phyloP scores from a whole-genome alignment of 2,329 filamentous ascomycete species.

The Biscogniauxia marginata region DNA sequence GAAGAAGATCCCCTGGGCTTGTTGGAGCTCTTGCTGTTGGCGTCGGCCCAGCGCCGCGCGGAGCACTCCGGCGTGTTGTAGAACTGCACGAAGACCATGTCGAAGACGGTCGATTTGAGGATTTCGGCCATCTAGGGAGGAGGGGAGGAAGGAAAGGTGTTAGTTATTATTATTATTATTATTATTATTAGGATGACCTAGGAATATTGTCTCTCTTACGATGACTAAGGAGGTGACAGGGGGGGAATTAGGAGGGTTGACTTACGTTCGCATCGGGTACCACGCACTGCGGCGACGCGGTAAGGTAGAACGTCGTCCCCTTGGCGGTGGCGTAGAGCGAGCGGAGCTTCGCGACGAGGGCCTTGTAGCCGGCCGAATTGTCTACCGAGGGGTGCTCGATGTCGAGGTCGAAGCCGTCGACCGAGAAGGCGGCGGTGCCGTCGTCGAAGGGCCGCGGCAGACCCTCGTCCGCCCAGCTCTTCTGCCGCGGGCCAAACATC shows the following conservation, averaged over 20 bases:
- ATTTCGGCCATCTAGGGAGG: constrained; percentile 15
- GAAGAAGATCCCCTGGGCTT: too few species aligned
- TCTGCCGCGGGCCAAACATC: constrained; percentile 40
- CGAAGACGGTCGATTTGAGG: constrained; percentile 32
- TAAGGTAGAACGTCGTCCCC: constrained; percentile 35
- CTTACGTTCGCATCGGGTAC: constrained; percentile 37
- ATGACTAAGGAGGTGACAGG: too few species aligned
- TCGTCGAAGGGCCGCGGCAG: constrained; percentile 31
- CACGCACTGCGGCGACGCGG: constrained; percentile 47
- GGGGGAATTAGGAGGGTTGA: too few species aligned
- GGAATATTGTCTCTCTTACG: too few species aligned
- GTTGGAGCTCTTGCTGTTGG: constrained; percentile 23
- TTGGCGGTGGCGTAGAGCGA: constrained; percentile 20
- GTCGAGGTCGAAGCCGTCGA: constrained; percentile 34
- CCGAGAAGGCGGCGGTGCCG: constrained; percentile 21
- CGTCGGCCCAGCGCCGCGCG: constrained; percentile 29
- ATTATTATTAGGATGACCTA: too few species aligned
- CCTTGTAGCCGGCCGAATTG: constrained; percentile 30
- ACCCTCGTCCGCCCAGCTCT: constrained; percentile 29
- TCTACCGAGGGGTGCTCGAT: constrained; percentile 35
- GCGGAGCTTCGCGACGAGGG: constrained; percentile 27
- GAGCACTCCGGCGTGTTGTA: constrained; percentile 46
- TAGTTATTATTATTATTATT: too few species aligned
- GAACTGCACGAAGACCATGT: constrained; percentile 48
- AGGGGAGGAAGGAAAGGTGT: too few species aligned